phyloP scores from a whole-genome alignment of 768 basidiomycete species.

The Austroboletus eburneus region DNA sequence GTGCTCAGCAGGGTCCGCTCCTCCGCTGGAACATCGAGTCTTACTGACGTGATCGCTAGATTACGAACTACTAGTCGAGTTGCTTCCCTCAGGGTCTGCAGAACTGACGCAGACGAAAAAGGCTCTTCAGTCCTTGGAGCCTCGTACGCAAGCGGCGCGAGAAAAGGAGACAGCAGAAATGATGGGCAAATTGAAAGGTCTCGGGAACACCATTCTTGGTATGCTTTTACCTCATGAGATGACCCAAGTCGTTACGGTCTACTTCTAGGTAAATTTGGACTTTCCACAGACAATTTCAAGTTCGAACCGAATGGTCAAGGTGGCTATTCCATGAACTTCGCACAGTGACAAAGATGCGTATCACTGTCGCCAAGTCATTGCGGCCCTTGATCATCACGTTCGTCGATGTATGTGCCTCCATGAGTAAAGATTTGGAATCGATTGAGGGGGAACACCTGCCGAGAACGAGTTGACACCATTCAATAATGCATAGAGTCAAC shows the following conservation, averaged over 20 bases:
- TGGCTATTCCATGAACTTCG: conserved; percentile 93
- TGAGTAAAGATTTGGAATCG: conserved; percentile 26
- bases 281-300: conserved; percentile 96
- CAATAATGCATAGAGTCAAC: conserved; percentile 11
- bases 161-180: conserved; percentile 89
- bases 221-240: conserved; percentile 14
- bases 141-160: conserved; percentile 70
- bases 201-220: conserved; percentile 91
- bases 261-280: conserved; percentile 76
- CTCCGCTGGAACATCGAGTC: not conserved
- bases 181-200: conserved; percentile 85
- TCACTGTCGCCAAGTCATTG: too few species aligned
- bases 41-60: conserved; percentile 44
- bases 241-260: not conserved
- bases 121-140: conserved; percentile 54
- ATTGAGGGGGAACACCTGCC: conserved; percentile 29
- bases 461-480: conserved; percentile 3
- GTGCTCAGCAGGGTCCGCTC: conserved; percentile 76
- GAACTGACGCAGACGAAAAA: conserved; percentile 45
- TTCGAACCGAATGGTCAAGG: conserved; percentile 91
- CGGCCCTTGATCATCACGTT: conserved; percentile 1
- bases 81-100: conserved; percentile 55
- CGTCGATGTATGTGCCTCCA: conserved; percentile 19
- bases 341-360: conserved; percentile 43
- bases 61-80: conserved; percentile 63